phyloP scores from a whole-genome alignment of 345 rosid species.

The Fremontodendron californicum region DNA sequence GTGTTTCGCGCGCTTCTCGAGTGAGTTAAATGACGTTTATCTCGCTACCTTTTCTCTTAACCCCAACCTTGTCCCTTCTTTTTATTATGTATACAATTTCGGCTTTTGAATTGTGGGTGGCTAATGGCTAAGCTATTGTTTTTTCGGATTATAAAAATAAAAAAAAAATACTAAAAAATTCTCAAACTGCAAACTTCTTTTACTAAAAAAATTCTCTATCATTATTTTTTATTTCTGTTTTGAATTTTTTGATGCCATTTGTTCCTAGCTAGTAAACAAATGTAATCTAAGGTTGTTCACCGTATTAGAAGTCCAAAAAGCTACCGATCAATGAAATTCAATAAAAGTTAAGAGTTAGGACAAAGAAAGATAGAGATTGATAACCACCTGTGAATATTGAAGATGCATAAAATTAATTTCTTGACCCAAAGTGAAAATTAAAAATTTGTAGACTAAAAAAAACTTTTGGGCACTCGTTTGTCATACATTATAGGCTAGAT shows the following conservation, averaged over 20 bases:
- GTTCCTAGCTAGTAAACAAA: background rate
- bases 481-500: background rate
- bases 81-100: too few relatives aligned
- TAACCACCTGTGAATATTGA: constrained; percentile 5
- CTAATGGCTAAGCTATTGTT: too few relatives aligned
- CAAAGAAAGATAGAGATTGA: background rate
- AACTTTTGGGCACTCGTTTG: background rate
- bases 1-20: constrained; percentile 1
- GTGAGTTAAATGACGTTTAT: background rate
- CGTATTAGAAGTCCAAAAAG: background rate
- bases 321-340: background rate
- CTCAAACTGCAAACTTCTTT: too few relatives aligned
- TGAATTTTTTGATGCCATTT: background rate
- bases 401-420: background rate
- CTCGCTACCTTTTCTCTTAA: background rate
- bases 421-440: background rate
- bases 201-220: background rate
- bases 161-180: too few relatives aligned
- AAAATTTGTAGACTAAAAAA: background rate
- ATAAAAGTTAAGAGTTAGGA: background rate
- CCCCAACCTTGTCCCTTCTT: background rate
- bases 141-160: too few relatives aligned
- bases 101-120: too few relatives aligned
- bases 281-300: background rate
- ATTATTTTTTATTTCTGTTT: background rate